phyloP scores from a whole-genome alignment of 2,329 filamentous ascomycete genomes.

The Daldinia sp. region DNA sequence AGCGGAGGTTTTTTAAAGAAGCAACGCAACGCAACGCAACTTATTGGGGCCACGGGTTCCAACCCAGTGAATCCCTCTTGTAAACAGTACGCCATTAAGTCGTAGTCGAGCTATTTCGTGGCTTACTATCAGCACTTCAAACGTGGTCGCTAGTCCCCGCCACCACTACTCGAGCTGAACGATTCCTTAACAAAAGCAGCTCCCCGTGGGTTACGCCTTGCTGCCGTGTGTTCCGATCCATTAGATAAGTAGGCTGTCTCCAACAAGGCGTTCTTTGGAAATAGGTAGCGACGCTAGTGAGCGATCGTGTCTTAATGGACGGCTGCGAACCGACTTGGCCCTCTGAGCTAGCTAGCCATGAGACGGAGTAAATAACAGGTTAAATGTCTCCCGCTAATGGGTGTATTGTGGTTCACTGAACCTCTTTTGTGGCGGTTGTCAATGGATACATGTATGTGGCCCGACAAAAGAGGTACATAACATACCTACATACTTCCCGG shows the following conservation, averaged over 20 bases:
- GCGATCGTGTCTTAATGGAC: conserved; percentile 16
- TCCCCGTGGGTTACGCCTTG: neutral
- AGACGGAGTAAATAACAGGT: too few species aligned
- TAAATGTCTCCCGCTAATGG: neutral
- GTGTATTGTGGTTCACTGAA: conserved; percentile 4
- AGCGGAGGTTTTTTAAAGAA: conserved; percentile 1
- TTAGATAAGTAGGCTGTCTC: too few species aligned
- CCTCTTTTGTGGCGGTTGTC: conserved; percentile 1
- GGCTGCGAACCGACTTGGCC: conserved; percentile 31
- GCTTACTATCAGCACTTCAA: conserved; percentile 38
- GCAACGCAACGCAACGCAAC: too few species aligned
- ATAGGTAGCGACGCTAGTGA: conserved; percentile 16
- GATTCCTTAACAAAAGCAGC: neutral
- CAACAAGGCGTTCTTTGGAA: too few species aligned
- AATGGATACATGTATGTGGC: too few species aligned
- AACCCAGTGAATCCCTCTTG: conserved; percentile 7
- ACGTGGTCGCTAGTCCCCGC: neutral
- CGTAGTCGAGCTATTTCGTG: conserved; percentile 6
- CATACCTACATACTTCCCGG: neutral
- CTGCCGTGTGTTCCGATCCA: conserved; percentile 1
- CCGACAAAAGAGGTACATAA: too few species aligned
- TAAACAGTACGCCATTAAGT: conserved; percentile 8
- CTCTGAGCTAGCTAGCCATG: neutral
- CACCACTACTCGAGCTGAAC: conserved; percentile 1
- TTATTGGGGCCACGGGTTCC: conserved; percentile 6